Conservation (phyloP, 352 stramenopile genomes). For the Globisporangium spinosum region DNA sequence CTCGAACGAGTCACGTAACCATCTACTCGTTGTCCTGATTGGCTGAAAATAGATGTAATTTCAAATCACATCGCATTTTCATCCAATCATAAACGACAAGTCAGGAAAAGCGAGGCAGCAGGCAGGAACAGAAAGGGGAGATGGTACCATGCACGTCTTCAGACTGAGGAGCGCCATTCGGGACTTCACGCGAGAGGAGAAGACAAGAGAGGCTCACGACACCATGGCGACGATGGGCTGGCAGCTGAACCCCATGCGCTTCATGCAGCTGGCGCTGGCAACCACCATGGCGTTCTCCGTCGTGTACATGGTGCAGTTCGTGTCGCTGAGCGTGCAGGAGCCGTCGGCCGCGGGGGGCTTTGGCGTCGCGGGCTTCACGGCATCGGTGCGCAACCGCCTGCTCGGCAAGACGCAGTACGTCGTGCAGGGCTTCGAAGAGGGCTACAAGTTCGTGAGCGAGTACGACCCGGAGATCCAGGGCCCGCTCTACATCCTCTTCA, state of each 20-base stretch:
- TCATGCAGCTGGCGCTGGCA: slow-evolving; percentile 66
- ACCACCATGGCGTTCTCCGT: slow-evolving; percentile 56
- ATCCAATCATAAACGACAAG: neutral
- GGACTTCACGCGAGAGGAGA: neutral
- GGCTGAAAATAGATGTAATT: neutral
- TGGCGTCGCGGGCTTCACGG: slow-evolving; percentile 23
- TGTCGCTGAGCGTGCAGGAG: slow-evolving; percentile 32
- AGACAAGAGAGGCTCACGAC: neutral
- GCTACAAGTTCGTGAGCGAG: slow-evolving; percentile 72
- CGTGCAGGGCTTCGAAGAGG: slow-evolving; percentile 64
- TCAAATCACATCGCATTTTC: neutral
- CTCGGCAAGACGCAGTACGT: slow-evolving; percentile 56
- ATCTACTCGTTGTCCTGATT: neutral
- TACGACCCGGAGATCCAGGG: slow-evolving; percentile 62
- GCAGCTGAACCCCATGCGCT: slow-evolving; percentile 46
- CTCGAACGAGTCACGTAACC: neutral
- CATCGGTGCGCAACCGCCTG: slow-evolving; percentile 32
- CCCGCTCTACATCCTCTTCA: slow-evolving; percentile 72
- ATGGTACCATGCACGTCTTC: neutral
- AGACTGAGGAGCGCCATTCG: neutral
- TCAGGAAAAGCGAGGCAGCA: slow-evolving; percentile 4
- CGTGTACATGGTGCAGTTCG: slow-evolving; percentile 73
- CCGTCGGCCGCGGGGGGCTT: slow-evolving; percentile 11
- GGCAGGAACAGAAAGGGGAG: slow-evolving; percentile 5
- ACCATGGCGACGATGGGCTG: slow-evolving; percentile 13